Conservation (phyloP, 352 stramenopile species). For the Phytophthora cactorum region DNA sequence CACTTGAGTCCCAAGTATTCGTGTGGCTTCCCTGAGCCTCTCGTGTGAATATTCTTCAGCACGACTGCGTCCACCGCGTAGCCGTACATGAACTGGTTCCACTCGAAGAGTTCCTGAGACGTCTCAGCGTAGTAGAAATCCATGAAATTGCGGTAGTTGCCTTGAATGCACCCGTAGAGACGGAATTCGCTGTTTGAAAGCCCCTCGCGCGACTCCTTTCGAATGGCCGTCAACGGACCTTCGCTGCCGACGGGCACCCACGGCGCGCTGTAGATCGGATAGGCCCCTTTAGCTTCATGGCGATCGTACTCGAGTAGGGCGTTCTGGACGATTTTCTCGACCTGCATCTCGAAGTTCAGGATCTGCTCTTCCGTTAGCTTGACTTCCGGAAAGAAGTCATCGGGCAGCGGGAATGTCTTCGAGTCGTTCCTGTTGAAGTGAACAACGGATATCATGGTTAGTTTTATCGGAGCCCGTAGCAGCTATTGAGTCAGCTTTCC, state of each 20-base stretch:
- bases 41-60: constrained; percentile 75
- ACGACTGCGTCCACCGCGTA: constrained; percentile 72
- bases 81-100: constrained; percentile 73
- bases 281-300: constrained; percentile 38
- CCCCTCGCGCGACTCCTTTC: constrained; percentile 31
- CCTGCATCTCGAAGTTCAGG: constrained; percentile 36
- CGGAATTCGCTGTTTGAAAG: constrained; percentile 45
- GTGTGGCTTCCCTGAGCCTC: constrained; percentile 34
- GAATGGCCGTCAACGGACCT: constrained; percentile 41
- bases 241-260: constrained; percentile 39
- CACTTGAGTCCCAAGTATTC: constrained; percentile 88
- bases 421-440: constrained; percentile 32
- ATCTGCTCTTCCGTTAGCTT: constrained; percentile 41
- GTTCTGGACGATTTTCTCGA: constrained; percentile 36
- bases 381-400: constrained; percentile 47
- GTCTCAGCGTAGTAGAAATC: constrained; percentile 77
- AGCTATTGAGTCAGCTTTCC: constrained; percentile 6
- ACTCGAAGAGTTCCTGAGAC: constrained; percentile 65
- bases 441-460: constrained; percentile 14
- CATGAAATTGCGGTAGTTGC: constrained; percentile 69
- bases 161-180: constrained; percentile 59
- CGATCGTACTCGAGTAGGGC: constrained; percentile 43
- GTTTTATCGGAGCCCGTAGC: constrained; percentile 28
- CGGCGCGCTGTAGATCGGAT: constrained; percentile 36
- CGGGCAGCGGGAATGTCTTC: constrained; percentile 46